Base-by-base conservation (phyloP, 805 yeast genomes). In the Pichia sporocuriosa region DNA sequence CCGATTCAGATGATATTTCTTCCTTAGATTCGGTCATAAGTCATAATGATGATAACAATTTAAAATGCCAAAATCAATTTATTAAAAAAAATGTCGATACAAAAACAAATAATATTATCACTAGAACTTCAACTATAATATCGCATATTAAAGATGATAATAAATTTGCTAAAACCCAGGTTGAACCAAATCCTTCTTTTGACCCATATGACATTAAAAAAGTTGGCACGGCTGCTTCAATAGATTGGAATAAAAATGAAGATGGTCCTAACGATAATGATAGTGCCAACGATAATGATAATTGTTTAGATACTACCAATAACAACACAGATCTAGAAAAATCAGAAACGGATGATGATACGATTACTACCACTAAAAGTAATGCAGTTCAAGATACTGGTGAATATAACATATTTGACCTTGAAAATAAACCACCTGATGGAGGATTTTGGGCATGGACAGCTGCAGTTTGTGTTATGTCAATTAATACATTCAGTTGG, bases 401-500 rank as follows among this genome's bases (percentile, higher is more conserved):
- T 26, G 50, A 59, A 4, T 68, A 59, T 43, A 51, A 53, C n/a
- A 37, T 24, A 11, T 46, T 46, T 24, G 64, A 60, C 43, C 34
- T 56, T 8, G 33, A 43, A 13, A 56, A 57, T 42, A 39, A 48
- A 17, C 70, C 72, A 1, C 72, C 73, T 4, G 73, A 69, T 50
- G 70, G 70, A 11, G 69, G 70, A 3, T 55, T 57, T 19, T 65
- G 64, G 53, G 79, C 75, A 1, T 77, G 81, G 81, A 60, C 69
- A 2, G 51, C 72, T 55, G 59, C 69, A 59, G 22, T 29, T 54
- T 52, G 68, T 61, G 62, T 54, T 44, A 35, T 60, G 47, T 24
- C 40, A 20, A 41, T 54, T 54, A 50, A 63, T 40, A 48, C 70
- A 40, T 60, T 72, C 36, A 67, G 76, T 4, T 75, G 80, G 80